Evolutionary conservation across 177 flowering plant species (phyloP).

Genomic region (Tripterygium wilfordii): DNA sequence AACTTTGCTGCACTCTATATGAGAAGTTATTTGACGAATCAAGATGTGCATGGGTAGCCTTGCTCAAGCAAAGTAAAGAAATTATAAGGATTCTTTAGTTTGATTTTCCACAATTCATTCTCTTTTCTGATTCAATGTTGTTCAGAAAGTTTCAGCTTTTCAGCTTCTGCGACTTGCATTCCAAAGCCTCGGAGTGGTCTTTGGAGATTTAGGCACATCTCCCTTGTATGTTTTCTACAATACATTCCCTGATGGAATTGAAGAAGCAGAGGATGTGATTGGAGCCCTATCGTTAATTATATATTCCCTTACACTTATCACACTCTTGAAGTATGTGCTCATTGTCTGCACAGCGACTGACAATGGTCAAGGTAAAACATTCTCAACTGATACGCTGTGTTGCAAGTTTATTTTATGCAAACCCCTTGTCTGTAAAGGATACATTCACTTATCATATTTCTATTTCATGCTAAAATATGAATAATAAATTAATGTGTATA

Average conservation of each 20-base stretch:
- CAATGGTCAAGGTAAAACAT: slow-evolving; percentile 88
- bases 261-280: slow-evolving; percentile 63
- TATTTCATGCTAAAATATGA: too few relatives aligned
- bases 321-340: slow-evolving; percentile 80
- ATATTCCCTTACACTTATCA: slow-evolving; percentile 79
- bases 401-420: too few relatives aligned
- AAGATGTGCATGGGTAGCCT: too few relatives aligned
- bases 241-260: slow-evolving; percentile 61
- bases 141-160: slow-evolving; percentile 6
- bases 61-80: too few relatives aligned
- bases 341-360: slow-evolving; percentile 77
- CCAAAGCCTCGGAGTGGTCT: slow-evolving; percentile 92
- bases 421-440: too few relatives aligned
- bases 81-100: too few relatives aligned
- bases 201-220: slow-evolving; percentile 94
- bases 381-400: too few relatives aligned
- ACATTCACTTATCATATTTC: too few relatives aligned
- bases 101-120: not conserved
- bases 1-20: too few relatives aligned
- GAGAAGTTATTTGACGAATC: too few relatives aligned
- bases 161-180: slow-evolving; percentile 62
- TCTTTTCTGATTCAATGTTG: not conserved
- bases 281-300: slow-evolving; percentile 88
- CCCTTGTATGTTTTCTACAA: slow-evolving; percentile 89
- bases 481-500: too few relatives aligned